Evolutionary conservation across 805 yeast species (phyloP).

Genomic region (Nakazawaea populi): DNA sequence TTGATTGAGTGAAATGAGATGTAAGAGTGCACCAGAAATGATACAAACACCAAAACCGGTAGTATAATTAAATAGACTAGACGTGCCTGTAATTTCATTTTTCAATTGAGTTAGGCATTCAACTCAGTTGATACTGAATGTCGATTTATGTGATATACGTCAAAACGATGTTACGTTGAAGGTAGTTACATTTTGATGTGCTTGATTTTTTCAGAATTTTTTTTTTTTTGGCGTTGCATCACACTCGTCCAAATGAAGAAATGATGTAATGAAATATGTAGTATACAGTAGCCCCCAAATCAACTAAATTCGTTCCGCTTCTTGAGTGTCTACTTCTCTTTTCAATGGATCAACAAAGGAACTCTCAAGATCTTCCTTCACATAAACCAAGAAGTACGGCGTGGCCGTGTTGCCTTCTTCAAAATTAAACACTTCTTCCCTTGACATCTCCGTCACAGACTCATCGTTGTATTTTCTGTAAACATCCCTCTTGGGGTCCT

Average conservation of each 20-base stretch:
- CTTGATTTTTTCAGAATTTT: no score
- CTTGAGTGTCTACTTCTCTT: constrained; percentile 29
- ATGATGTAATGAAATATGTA: no score
- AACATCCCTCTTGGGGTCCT: constrained; percentile 58
- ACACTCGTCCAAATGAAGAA: no score
- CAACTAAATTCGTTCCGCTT: neutral
- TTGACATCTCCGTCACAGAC: constrained; percentile 74
- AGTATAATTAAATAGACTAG: constrained; percentile 1
- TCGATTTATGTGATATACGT: no score
- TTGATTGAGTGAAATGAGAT: constrained; percentile 7
- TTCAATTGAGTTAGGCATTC: neutral
- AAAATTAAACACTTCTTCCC: constrained; percentile 62
- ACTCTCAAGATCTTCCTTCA: constrained; percentile 51
- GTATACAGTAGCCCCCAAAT: neutral
- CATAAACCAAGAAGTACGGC: constrained; percentile 87
- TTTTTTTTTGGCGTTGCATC: no score
- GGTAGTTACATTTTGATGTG: no score
- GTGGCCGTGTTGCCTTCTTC: constrained; percentile 76
- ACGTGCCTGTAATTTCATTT: constrained; percentile 6
- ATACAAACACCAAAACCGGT: constrained; percentile 3
- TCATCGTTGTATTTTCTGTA: constrained; percentile 95
- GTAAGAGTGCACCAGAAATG: constrained; percentile 6
- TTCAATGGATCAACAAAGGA: constrained; percentile 61
- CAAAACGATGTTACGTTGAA: no score
- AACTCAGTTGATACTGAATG: no score